Evolutionary conservation across 2,329 filamentous ascomycete species (phyloP), one percentile per base, ranked within the genome.

Genomic region (Spiromastix sp.): DNA sequence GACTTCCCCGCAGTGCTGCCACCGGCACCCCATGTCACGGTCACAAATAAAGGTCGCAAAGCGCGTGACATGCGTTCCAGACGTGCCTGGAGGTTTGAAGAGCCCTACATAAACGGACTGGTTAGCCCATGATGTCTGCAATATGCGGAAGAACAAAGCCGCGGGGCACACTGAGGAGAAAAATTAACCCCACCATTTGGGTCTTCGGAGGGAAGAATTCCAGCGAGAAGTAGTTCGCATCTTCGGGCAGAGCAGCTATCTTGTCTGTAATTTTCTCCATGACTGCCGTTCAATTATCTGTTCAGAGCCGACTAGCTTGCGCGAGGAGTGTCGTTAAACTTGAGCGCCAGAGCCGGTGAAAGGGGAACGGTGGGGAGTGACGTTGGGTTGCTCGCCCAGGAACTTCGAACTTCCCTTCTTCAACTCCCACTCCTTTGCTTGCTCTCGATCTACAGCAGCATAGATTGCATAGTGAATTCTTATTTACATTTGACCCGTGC

Each of bases 191-290:
- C 53, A 75, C 73, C 79, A 93, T 94, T 42, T 81, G 72, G 30
- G 91, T 98, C 69, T 96, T 98, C 44, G 91, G 91, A 47, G 91
- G 91, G 67, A 98, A 98, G 76, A 98, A 98, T 66, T 98, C 91
- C 62, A 96, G 80, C 31, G 91, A 96, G 64, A 94, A 93, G 69
- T 91, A 96, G 57, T 74, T 78, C 46, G 76, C 74, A 60, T 84
- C 77, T 45, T 80, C 74, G 59, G 85, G 83, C 66, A 98, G 67
- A 42, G 85, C 84, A 63, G 84, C 83, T 56, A 96, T 89, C 71
- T 94, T 94, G 70, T 93, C 82, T 43, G 85, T 93, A 56, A 95
- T 87, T 64, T 84, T 91, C 66, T 86, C 81, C 43, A 45, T 45
- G 34, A n/a, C 24, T 32, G 16, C 21, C 4, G 26, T 16, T 11